Percentiles rank a stretch among this genome's conserved stretches.
phyloP scores from a whole-genome alignment of 257 asterid genomes.

The Catharanthus roseus region DNA sequence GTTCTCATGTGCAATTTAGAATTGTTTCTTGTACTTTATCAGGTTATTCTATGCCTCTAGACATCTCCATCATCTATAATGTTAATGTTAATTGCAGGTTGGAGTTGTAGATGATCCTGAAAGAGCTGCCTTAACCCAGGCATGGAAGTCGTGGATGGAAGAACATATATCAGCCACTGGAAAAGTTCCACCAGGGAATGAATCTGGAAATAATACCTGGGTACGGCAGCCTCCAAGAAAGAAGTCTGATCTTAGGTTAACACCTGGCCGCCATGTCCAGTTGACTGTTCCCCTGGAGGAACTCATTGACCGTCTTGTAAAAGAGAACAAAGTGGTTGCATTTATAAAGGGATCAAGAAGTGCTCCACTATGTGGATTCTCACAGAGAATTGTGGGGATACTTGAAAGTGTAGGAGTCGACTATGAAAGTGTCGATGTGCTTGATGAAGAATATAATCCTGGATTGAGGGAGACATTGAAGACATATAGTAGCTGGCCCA shows the following conservation, averaged over 20 bases:
- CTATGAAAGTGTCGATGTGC: slow-evolving; percentile 84
- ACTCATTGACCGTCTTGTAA: slow-evolving; percentile 71
- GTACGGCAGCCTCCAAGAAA: slow-evolving; percentile 63
- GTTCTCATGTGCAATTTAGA: too few species aligned
- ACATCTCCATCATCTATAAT: background rate
- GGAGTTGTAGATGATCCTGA: slow-evolving; percentile 69
- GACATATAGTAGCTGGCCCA: slow-evolving; percentile 90
- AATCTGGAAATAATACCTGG: slow-evolving; percentile 82
- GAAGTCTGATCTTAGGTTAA: slow-evolving; percentile 78
- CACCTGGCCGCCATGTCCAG: slow-evolving; percentile 79
- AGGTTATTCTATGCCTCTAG: background rate
- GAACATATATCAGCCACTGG: slow-evolving; percentile 76
- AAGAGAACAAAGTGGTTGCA: slow-evolving; percentile 85
- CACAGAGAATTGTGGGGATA: slow-evolving; percentile 63
- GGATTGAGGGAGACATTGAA: slow-evolving; percentile 87
- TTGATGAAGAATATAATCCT: slow-evolving; percentile 70
- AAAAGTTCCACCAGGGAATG: slow-evolving; percentile 88
- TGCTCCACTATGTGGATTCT: slow-evolving; percentile 81
- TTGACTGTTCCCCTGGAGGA: slow-evolving; percentile 70
- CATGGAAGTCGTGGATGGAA: slow-evolving; percentile 97
- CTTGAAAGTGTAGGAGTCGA: slow-evolving; percentile 79
- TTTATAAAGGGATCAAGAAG: slow-evolving; percentile 88
- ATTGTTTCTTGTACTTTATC: too few species aligned
- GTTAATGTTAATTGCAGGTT: slow-evolving; percentile 34
- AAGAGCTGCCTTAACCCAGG: slow-evolving; percentile 61